Percentiles rank a stretch among this genome's conserved stretches.
phyloP scores from a whole-genome alignment of 2,329 filamentous ascomycete species.

The Pleomassaria siparia region DNA sequence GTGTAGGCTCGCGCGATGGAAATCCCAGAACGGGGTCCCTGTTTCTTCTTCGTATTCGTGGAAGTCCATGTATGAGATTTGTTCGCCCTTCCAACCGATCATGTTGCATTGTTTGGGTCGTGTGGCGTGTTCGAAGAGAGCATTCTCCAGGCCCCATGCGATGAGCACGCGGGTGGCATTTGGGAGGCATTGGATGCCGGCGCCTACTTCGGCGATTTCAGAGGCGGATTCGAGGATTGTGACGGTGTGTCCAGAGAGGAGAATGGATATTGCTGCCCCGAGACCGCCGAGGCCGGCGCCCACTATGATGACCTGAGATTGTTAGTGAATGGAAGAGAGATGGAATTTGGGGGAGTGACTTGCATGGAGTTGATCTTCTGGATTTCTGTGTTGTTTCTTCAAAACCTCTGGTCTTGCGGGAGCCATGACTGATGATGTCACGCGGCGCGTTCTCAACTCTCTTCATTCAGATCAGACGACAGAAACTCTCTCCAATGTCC shows the following conservation, averaged over 20 bases:
- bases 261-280: slow-evolving; percentile 51
- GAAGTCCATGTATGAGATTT: slow-evolving; percentile 53
- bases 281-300: slow-evolving; percentile 61
- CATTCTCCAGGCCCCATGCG: slow-evolving; percentile 52
- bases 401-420: slow-evolving; percentile 28
- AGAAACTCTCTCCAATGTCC: neutral
- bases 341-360: neutral
- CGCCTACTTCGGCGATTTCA: slow-evolving; percentile 53
- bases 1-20: slow-evolving; percentile 58
- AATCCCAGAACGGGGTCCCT: slow-evolving; percentile 55
- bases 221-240: slow-evolving; percentile 52
- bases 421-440: slow-evolving; percentile 34
- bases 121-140: slow-evolving; percentile 48
- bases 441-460: too few relatives aligned
- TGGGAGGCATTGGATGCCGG: slow-evolving; percentile 55
- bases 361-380: slow-evolving; percentile 30
- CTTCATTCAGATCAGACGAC: neutral
- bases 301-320: slow-evolving; percentile 49
- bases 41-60: slow-evolving; percentile 39
- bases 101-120: slow-evolving; percentile 49
- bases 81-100: slow-evolving; percentile 56
- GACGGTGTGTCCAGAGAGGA: slow-evolving; percentile 51
- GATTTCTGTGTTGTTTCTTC: slow-evolving; percentile 27
- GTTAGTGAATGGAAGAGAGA: neutral
- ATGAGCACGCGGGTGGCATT: slow-evolving; percentile 52